Percentiles rank a stretch among this genome's conserved stretches.
phyloP scores from a whole-genome alignment of 2,329 filamentous ascomycete genomes.

The Penicillium sp. region DNA sequence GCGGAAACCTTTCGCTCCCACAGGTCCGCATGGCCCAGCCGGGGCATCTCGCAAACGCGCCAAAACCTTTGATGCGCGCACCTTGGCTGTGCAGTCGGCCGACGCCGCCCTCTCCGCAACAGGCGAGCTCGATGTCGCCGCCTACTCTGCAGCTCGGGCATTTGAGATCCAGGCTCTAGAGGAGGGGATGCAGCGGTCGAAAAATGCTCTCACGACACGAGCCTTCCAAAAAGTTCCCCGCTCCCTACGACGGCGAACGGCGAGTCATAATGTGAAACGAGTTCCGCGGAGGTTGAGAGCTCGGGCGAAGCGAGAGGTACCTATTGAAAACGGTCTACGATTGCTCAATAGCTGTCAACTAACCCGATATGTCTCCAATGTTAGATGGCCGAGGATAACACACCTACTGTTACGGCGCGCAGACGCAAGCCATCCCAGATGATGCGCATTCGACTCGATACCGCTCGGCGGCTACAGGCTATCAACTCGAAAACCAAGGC shows the following conservation, averaged over 20 bases:
- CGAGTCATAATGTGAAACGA: constrained; percentile 90
- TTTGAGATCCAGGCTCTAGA: constrained; percentile 88
- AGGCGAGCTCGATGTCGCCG: constrained; percentile 80
- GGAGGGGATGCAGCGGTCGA: constrained; percentile 74
- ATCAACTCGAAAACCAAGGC: constrained; percentile 52
- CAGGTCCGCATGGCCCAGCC: constrained; percentile 24
- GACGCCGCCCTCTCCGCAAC: constrained; percentile 54
- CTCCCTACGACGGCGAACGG: constrained; percentile 78
- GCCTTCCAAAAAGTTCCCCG: constrained; percentile 91
- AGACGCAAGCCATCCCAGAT: constrained; percentile 47
- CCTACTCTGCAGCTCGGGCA: constrained; percentile 80
- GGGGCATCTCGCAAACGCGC: constrained; percentile 43
- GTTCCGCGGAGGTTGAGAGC: constrained; percentile 74
- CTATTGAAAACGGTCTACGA: not conserved
- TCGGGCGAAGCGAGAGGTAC: constrained; percentile 64
- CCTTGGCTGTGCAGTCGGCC: constrained; percentile 46
- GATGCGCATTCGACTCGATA: constrained; percentile 65
- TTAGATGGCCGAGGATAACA: constrained; percentile 86
- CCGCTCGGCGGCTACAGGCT: constrained; percentile 67
- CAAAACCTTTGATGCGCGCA: constrained; percentile 46
- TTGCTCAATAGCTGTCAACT: not conserved
- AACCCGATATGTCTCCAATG: not conserved
- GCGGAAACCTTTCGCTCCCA: constrained; percentile 30
- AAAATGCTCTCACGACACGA: constrained; percentile 61
- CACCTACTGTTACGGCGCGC: constrained; percentile 69